A percentile compares a stretch with the other conserved stretches of the same genome.
phyloP scores from a whole-genome alignment of 2,329 filamentous ascomycete species.

The Ophiocordyceps camponoti-leonardi region DNA sequence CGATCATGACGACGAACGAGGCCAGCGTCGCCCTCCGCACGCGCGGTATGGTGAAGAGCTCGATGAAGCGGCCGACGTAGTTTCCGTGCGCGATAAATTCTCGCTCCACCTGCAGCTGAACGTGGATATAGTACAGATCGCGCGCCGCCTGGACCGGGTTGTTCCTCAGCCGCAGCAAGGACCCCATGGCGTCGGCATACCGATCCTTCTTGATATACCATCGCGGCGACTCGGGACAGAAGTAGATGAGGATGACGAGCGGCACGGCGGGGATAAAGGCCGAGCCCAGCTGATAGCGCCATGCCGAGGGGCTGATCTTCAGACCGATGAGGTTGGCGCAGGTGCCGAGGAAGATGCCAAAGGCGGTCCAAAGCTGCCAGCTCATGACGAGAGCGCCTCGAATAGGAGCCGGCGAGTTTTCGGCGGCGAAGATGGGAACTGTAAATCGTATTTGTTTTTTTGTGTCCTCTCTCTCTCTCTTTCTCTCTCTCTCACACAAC shows the following conservation, averaged over 20 bases:
- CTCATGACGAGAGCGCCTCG: slow-evolving; percentile 68
- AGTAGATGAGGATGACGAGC: slow-evolving; percentile 38
- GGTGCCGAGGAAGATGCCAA: slow-evolving; percentile 45
- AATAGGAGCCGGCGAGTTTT: slow-evolving; percentile 51
- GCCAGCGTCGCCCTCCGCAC: slow-evolving; percentile 58
- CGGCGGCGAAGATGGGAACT: slow-evolving; percentile 61
- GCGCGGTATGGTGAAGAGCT: slow-evolving; percentile 53
- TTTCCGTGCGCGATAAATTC: slow-evolving; percentile 31
- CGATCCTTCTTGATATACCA: slow-evolving; percentile 51
- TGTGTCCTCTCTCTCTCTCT: not conserved
- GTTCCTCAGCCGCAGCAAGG: slow-evolving; percentile 33
- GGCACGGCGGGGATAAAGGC: slow-evolving; percentile 44
- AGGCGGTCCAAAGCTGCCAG: slow-evolving; percentile 55
- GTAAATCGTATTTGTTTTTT: not conserved
- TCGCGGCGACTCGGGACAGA: slow-evolving; percentile 49
- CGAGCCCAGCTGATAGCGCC: slow-evolving; percentile 47
- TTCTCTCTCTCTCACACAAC: not conserved
- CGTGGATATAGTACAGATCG: slow-evolving; percentile 47
- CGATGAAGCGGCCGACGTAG: slow-evolving; percentile 43
- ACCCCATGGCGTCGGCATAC: slow-evolving; percentile 41
- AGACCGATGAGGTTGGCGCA: slow-evolving; percentile 36
- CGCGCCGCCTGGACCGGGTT: slow-evolving; percentile 39
- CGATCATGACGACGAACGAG: slow-evolving; percentile 66
- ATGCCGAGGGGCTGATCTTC: slow-evolving; percentile 22
- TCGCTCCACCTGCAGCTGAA: slow-evolving; percentile 43